These are phyloP conservation scores for Atkinsonella hypoxylon DNA, from an alignment of 2,329 filamentous ascomycete species.

Conservation along the genomic window DNA sequence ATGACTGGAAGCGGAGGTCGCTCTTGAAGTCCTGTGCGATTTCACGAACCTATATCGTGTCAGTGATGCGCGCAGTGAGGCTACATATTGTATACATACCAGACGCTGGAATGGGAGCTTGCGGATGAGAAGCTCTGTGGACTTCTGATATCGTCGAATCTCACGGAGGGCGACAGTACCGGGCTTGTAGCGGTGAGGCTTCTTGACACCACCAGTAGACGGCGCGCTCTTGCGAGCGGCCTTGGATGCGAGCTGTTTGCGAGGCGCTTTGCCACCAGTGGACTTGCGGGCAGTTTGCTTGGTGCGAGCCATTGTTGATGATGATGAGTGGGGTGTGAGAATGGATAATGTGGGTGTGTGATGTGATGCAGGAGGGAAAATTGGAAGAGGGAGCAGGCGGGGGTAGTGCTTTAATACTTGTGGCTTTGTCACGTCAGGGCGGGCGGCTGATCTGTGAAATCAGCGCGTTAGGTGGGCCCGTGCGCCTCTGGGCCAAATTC, in stretches of 20 bases:
- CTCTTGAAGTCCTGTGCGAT: conserved; percentile 95
- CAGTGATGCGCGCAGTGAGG: no score
- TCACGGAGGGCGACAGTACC: conserved; percentile 96
- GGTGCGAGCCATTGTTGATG: conserved; percentile 47
- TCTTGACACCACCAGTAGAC: conserved; percentile 94
- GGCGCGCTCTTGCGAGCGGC: conserved; percentile 93
- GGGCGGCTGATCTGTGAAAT: conserved; percentile 26
- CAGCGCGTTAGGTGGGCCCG: conserved; percentile 9
- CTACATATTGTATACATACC: no score
- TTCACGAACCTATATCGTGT: conserved; percentile 57
- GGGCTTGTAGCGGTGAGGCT: conserved; percentile 83
- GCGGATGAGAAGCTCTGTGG: conserved; percentile 87
- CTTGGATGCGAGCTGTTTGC: conserved; percentile 99
- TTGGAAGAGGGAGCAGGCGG: conserved; percentile 25
- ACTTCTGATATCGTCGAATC: conserved; percentile 97
- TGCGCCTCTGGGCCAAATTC: conserved; percentile 12
- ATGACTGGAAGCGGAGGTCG: conserved; percentile 94
- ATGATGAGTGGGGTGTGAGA: conserved; percentile 17
- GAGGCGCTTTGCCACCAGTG: conserved; percentile 66
- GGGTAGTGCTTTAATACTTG: conserved; percentile 32
- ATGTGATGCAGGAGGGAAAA: conserved; percentile 32
- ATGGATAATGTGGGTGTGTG: conserved; percentile 19
- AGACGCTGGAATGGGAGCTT: conserved; percentile 97
- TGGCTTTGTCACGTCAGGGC: conserved; percentile 16
- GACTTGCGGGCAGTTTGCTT: conserved; percentile 65